Percentiles rank a stretch among this genome's conserved stretches.
These are phyloP conservation scores for Colletotrichum phormii DNA, from an alignment of 2,329 filamentous ascomycete species.

Conservation along the genomic window DNA sequence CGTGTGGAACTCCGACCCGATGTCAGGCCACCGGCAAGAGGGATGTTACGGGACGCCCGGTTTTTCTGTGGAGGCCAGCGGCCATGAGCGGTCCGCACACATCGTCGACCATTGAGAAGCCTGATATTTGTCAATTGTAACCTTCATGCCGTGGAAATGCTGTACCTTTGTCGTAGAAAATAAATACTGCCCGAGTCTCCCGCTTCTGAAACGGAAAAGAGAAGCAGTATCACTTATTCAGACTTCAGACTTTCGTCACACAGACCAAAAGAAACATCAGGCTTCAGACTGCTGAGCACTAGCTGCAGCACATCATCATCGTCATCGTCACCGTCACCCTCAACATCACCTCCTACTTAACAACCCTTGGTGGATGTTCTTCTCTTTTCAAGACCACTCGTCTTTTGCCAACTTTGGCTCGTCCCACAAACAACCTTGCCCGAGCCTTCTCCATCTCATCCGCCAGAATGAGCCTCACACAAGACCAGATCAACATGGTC, in stretches of 20 bases:
- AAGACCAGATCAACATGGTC: constrained; percentile 75
- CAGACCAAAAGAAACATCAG: constrained; percentile 1
- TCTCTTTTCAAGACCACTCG: constrained; percentile 16
- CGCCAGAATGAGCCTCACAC: constrained; percentile 63
- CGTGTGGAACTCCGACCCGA: constrained; percentile 11
- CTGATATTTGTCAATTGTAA: constrained; percentile 26
- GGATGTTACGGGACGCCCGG: constrained; percentile 21
- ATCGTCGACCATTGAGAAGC: constrained; percentile 4
- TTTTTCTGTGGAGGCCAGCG: constrained; percentile 24
- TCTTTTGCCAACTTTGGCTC: not conserved
- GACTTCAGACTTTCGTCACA: constrained; percentile 9
- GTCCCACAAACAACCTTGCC: not conserved
- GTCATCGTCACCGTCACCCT: not conserved
- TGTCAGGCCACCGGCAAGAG: constrained; percentile 29
- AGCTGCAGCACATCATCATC: constrained; percentile 8
- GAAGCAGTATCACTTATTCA: not conserved
- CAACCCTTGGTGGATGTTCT: not conserved
- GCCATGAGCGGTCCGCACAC: not conserved
- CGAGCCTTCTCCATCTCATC: constrained; percentile 10
- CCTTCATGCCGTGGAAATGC: constrained; percentile 3
- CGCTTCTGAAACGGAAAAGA: constrained; percentile 1
- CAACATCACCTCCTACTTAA: not conserved
- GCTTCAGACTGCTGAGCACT: constrained; percentile 4
- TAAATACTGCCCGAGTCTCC: constrained; percentile 9
- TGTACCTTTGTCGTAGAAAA: not conserved